phyloP scores from a whole-genome alignment of 306 rosid species.

The Crotalaria pallida region DNA sequence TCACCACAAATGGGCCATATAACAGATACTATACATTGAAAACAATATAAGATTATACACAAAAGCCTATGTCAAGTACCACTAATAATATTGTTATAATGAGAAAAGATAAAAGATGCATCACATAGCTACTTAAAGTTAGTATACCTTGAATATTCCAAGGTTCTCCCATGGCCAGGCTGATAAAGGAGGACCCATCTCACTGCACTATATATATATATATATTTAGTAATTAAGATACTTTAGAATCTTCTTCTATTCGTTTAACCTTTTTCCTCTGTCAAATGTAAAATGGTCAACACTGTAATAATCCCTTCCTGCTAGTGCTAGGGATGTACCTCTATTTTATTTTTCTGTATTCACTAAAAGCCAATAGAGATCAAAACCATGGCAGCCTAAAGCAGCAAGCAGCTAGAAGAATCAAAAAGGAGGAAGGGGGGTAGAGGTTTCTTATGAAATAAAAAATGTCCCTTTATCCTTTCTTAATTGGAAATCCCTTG shows the following conservation, averaged over 20 bases:
- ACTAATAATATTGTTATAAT: neutral
- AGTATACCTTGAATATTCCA: slow-evolving; percentile 65
- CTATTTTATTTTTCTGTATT: neutral
- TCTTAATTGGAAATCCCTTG: neutral
- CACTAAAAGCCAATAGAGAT: neutral
- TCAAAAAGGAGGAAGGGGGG: neutral
- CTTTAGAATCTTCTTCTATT: neutral
- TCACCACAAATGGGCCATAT: slow-evolving; percentile 60
- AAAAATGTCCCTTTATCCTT: neutral
- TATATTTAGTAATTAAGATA: neutral
- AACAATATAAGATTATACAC: neutral
- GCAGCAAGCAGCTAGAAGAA: neutral
- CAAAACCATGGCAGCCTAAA: neutral
- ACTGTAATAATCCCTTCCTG: neutral
- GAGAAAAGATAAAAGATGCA: neutral
- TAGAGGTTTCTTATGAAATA: neutral
- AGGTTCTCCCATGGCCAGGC: slow-evolving; percentile 86
- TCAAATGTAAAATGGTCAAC: neutral
- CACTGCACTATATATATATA: neutral
- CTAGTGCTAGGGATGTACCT: neutral
- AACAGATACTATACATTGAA: slow-evolving; percentile 46
- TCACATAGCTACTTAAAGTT: neutral
- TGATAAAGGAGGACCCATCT: slow-evolving; percentile 65
- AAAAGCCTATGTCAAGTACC: neutral
- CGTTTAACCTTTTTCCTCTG: neutral